phyloP scores from a whole-genome alignment of 176 grass and related monocot species.

The Triticum urartu region DNA sequence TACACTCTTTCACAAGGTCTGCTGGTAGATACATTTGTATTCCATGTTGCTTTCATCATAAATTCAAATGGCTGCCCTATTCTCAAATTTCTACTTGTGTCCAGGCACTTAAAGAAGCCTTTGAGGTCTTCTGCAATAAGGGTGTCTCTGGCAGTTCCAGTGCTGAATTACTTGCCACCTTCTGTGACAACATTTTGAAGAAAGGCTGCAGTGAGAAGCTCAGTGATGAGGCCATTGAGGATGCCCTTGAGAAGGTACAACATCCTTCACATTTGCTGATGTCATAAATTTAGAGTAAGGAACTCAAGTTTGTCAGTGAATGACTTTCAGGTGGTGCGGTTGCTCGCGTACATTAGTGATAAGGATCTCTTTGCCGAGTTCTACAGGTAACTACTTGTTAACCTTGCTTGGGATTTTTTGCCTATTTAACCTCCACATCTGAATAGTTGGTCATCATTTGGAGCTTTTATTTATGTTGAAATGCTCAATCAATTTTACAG shows the following conservation, averaged over 20 bases:
- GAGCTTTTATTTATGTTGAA: slow-evolving; percentile 19
- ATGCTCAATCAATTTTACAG: slow-evolving; percentile 45
- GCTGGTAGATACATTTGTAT: neutral
- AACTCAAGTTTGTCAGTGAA: neutral
- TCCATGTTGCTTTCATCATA: neutral
- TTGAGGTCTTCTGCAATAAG: slow-evolving; percentile 99
- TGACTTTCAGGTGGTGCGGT: slow-evolving; percentile 74
- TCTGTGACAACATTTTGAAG: slow-evolving; percentile 97
- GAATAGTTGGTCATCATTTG: neutral
- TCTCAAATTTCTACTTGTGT: neutral
- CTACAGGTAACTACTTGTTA: slow-evolving; percentile 57
- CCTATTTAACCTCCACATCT: neutral
- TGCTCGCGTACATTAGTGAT: slow-evolving; percentile 90
- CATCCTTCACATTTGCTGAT: neutral
- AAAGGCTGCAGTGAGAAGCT: slow-evolving; percentile 98
- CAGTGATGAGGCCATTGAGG: slow-evolving; percentile 98
- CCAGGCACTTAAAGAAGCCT: slow-evolving; percentile 94
- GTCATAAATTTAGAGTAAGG: neutral
- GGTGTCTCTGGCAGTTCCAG: slow-evolving; percentile 86
- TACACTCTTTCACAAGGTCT: slow-evolving; percentile 96
- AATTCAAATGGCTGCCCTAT: neutral
- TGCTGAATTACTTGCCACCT: slow-evolving; percentile 89
- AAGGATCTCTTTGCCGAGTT: slow-evolving; percentile 98
- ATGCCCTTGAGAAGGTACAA: slow-evolving; percentile 94
- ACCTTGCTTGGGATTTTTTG: slow-evolving; percentile 11